These are phyloP conservation scores for Pisolithus marmoratus DNA, from an alignment of 768 basidiomycete species.

Conservation along the genomic window DNA sequence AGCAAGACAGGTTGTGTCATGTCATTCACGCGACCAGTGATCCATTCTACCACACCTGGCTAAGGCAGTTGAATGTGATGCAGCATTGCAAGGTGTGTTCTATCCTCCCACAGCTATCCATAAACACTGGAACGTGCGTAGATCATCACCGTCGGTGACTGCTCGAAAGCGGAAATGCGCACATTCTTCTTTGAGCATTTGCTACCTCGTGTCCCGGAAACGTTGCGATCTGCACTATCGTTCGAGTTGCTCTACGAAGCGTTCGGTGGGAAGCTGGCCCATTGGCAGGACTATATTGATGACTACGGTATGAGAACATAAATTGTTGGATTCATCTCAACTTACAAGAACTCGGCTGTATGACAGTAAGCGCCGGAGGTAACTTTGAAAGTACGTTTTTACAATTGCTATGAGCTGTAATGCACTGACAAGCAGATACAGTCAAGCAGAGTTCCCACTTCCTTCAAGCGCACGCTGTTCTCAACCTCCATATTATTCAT, in stretches of 20 bases:
- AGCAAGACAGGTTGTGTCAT: constrained; percentile 81
- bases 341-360: constrained; percentile 4
- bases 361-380: constrained; percentile 68
- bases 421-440: constrained; percentile 22
- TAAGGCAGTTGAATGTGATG: constrained; percentile 73
- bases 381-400: constrained; percentile 53
- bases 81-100: constrained; percentile 69
- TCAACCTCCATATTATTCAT: constrained; percentile 86
- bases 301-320: constrained; percentile 49
- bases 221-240: constrained; percentile 45
- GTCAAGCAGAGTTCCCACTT: constrained; percentile 80
- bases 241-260: constrained; percentile 74
- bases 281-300: constrained; percentile 75
- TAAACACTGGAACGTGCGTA: constrained; percentile 16
- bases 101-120: background rate
- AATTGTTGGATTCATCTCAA: background rate
- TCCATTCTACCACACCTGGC: constrained; percentile 81
- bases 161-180: constrained; percentile 64
- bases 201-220: constrained; percentile 64
- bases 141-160: constrained; percentile 79
- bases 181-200: constrained; percentile 61
- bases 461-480: constrained; percentile 75
- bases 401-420: background rate
- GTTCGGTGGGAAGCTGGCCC: constrained; percentile 80
- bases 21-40: constrained; percentile 81